Base-by-base conservation (phyloP, 768 basidiomycete species). In the Psilocybe tampanensis region DNA sequence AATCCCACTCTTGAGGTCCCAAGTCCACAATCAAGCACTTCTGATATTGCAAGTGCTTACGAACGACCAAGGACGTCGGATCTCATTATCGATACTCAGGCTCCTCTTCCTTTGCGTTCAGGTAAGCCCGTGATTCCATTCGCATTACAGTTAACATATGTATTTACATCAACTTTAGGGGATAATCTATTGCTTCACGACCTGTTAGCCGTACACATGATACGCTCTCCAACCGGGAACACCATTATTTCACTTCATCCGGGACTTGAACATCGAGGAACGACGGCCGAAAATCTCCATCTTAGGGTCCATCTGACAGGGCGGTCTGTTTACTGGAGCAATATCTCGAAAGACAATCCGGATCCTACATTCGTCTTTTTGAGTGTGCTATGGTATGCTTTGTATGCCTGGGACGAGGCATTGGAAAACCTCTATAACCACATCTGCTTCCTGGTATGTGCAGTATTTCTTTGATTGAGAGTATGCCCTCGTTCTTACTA, bases 341-440 rank as follows among this genome's bases (percentile, higher is more conserved):
- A 70, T 15, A 76, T 80, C 44, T 82, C 73, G 66, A 68, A 59
- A 12, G 66, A 66, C 8, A 70, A 73, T 51, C 48, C 71, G 4
- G 85, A 86, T 55, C 81, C 84, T 7, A 86, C 84, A 0, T 84
- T 85, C 54, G 62, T 86, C 8, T 71, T 86, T 44, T 60, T 86
- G 6, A 72, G 79, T 44, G 68, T 80, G 7, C 66, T 86, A 21
- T 86, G 85, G 85, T 84, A 84, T 54, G 78, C 82, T 0, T 61
- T 85, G 23, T 86, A 86, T 62, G 77, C 83, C 0, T 86, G 85
- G 76, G 85, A 86, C 47, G 82, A 86, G 65, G 70, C 82, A 0
- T 71, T 85, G 22, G 84, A 85, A 60, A 68, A 70, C 13, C 62
- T 86, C 33, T 85, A 84, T 54, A 59, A 62, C 9, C 81, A 86